These are phyloP conservation scores for Fusarium avenaceum DNA, from an alignment of 2,329 filamentous ascomycete genomes.

Conservation along the genomic window DNA sequence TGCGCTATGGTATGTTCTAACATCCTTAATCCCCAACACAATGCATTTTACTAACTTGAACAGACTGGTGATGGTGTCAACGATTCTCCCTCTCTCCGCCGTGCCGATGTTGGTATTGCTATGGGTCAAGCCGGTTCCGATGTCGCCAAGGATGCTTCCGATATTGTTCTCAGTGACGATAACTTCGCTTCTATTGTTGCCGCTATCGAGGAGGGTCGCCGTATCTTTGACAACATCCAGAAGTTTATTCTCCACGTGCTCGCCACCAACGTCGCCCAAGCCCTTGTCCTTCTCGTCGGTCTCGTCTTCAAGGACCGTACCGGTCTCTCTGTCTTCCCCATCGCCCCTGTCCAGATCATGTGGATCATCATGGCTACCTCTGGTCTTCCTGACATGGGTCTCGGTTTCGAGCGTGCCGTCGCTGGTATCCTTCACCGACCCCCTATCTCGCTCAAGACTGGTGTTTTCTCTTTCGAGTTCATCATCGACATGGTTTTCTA, in stretches of 20 bases:
- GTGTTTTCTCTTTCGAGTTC: conserved; percentile 76
- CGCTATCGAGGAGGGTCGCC: conserved; percentile 77
- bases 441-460: conserved; percentile 71
- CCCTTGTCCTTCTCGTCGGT: conserved; percentile 76
- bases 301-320: conserved; percentile 77
- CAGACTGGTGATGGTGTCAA: conserved; percentile 80
- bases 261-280: conserved; percentile 79
- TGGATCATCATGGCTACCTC: conserved; percentile 88
- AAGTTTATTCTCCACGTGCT: conserved; percentile 80
- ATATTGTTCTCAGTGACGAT: conserved; percentile 78
- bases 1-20: conserved; percentile 69
- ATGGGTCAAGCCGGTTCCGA: conserved; percentile 75
- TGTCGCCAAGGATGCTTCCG: conserved; percentile 74
- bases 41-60: conserved; percentile 23
- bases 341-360: conserved; percentile 81
- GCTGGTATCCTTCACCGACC: conserved; percentile 77
- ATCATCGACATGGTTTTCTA: conserved; percentile 77
- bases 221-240: conserved; percentile 82
- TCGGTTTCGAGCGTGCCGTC: conserved; percentile 78
- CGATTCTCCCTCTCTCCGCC: conserved; percentile 77
- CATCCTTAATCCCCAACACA: accelerated
- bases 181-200: conserved; percentile 81
- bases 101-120: conserved; percentile 78
- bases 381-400: conserved; percentile 80
- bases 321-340: conserved; percentile 77